Percentiles rank a stretch among this genome's conserved stretches.
These are phyloP conservation scores for Cordia subcordata DNA, from an alignment of 257 asterid genomes.

Conservation along the genomic window DNA sequence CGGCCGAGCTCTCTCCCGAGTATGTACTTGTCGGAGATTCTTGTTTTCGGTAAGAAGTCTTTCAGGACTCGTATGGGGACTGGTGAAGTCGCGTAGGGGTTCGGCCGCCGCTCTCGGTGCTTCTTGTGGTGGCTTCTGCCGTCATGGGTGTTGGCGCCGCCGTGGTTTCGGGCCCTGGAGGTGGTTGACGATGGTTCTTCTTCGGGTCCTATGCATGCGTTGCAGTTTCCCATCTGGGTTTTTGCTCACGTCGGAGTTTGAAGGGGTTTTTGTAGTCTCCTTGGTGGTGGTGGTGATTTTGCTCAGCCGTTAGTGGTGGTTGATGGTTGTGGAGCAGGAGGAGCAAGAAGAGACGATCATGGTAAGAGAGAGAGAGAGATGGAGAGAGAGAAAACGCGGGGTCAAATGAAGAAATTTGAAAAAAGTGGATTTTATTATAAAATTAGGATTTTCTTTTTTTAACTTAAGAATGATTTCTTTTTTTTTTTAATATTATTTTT, in stretches of 20 bases:
- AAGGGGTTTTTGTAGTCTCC: no score
- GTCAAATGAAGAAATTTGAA: slow-evolving; percentile 30
- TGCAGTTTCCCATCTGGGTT: slow-evolving; percentile 74
- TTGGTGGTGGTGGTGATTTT: neutral
- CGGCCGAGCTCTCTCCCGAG: slow-evolving; percentile 95
- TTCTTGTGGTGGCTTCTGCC: slow-evolving; percentile 15
- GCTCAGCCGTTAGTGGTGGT: slow-evolving; percentile 32
- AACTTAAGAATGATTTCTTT: neutral
- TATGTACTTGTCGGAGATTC: slow-evolving; percentile 71
- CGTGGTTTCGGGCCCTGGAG: slow-evolving; percentile 17
- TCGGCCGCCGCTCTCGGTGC: slow-evolving; percentile 45
- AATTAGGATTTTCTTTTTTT: no score
- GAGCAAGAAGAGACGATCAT: slow-evolving; percentile 21
- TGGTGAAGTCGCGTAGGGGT: slow-evolving; percentile 58
- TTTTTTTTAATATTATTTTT: no score
- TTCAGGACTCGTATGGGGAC: slow-evolving; percentile 73
- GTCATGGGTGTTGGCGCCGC: no score
- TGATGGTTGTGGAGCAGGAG: slow-evolving; percentile 24
- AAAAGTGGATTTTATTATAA: neutral
- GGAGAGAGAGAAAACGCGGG: slow-evolving; percentile 42
- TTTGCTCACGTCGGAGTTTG: neutral
- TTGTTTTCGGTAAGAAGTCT: slow-evolving; percentile 45
- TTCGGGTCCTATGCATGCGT: slow-evolving; percentile 63
- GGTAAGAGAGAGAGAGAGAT: slow-evolving; percentile 12
- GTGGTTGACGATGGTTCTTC: slow-evolving; percentile 23